Conservation (phyloP, 352 stramenopile species). For the Globisporangium rhizosaccharum region DNA sequence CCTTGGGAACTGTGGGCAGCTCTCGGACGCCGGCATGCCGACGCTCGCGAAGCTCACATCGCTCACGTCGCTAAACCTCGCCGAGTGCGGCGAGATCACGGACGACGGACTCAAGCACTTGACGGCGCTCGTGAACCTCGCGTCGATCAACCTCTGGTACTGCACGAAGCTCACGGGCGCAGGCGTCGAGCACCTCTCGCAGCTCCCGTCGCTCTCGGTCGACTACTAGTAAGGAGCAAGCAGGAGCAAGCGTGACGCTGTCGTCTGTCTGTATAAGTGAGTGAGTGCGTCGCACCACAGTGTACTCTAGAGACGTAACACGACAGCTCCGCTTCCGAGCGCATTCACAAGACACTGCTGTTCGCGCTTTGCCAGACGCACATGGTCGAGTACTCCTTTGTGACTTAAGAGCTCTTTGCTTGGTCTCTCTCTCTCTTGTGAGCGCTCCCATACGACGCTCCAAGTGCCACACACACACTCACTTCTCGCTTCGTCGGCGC, state of each 20-base stretch:
- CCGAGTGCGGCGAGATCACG: slow-evolving; percentile 65
- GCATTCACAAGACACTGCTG: too few species aligned
- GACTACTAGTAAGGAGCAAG: slow-evolving; percentile 26
- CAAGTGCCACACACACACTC: slow-evolving; percentile 1
- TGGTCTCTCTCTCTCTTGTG: too few species aligned
- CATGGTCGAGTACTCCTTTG: too few species aligned
- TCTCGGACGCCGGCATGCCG: slow-evolving; percentile 58
- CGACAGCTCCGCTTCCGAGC: too few species aligned
- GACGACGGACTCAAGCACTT: slow-evolving; percentile 51
- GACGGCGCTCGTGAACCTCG: slow-evolving; percentile 36
- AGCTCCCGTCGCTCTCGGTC: slow-evolving; percentile 39
- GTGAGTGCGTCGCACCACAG: too few species aligned
- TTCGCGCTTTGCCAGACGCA: too few species aligned
- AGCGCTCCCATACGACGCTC: too few species aligned
- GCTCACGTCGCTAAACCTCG: slow-evolving; percentile 67
- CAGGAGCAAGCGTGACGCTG: neutral
- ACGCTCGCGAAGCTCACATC: slow-evolving; percentile 37
- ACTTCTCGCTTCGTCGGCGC: slow-evolving; percentile 43
- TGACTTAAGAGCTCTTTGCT: too few species aligned
- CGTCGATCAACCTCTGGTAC: slow-evolving; percentile 76
- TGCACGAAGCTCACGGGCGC: slow-evolving; percentile 64
- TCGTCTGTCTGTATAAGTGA: too few species aligned
- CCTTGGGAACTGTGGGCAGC: slow-evolving; percentile 73
- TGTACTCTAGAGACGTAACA: too few species aligned
- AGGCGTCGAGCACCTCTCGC: slow-evolving; percentile 43